Evolutionary conservation across 1,284 basidiomycete species (phyloP), one percentile per base, ranked within the genome.

Genomic region (Ceratobasidium sp.): DNA sequence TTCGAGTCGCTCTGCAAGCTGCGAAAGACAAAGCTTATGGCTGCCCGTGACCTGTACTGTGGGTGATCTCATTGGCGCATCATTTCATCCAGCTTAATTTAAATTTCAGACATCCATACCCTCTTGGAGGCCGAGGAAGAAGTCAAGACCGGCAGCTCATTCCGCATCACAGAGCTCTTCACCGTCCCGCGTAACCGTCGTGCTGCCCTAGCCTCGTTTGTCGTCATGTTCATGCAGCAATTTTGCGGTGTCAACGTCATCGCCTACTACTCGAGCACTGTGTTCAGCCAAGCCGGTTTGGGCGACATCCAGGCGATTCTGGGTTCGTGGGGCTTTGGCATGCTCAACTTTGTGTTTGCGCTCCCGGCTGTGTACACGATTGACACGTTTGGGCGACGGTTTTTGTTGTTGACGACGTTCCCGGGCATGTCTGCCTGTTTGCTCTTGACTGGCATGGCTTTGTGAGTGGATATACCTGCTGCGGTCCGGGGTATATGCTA

Each of bases 161-260:
- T 80, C 39, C 86, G 88, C 49, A 82, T 91, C 77, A 29, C 85
- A 24, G 89, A 93, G 80, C 83, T 93, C 74, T 93, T 93, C 82
- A 88, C 87, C 13, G 84, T 93, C 31, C 90, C 89, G 14, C 86
- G 94, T 74, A 89, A 92, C 81, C 86, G 93, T 77, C 86, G 93
- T 58, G 94, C 92, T 0, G 86, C 91, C 0, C 82, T 91, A 48
- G 92, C 89, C 0, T 87, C 89, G 7, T 86, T 85, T 76, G 84
- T 90, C 74, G 89, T 93, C 81, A 93, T 93, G 92, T 88, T 92
- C 79, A 88, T 86, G 14, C 87, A 89, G 79, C 88, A 89, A 79
- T 88, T 89, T 80, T 90, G 88, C 78, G 88, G 89, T 72, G 84
- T 89, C 77, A 82, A 84, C 78, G 88, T 88, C 74, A 90, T 91